A percentile compares a stretch with the other conserved stretches of the same genome.
These are phyloP conservation scores for Astrothelium macrocarpum DNA, from an alignment of 495 filamentous ascomycete genomes.

Conservation along the genomic window DNA sequence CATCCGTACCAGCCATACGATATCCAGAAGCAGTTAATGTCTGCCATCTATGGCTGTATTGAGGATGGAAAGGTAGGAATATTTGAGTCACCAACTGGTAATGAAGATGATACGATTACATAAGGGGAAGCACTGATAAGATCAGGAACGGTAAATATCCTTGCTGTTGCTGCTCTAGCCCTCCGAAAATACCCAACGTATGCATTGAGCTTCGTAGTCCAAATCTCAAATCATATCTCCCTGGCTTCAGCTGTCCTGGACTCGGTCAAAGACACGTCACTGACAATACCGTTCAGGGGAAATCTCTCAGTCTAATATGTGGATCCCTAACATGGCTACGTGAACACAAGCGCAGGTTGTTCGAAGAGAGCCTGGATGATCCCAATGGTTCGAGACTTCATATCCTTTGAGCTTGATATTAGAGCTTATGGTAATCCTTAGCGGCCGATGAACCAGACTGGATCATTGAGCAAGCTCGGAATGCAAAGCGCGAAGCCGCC, in stretches of 20 bases:
- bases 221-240: not conserved
- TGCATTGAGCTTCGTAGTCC: not conserved
- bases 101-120: not conserved
- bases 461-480: slow-evolving; percentile 68
- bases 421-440: slow-evolving; percentile 5
- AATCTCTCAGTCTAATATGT: slow-evolving; percentile 93
- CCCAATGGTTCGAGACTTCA: slow-evolving; percentile 15
- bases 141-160: slow-evolving; percentile 29
- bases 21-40: slow-evolving; percentile 88
- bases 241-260: not conserved
- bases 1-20: slow-evolving; percentile 88
- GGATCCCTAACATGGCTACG: slow-evolving; percentile 88
- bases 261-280: not conserved
- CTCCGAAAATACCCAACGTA: not conserved
- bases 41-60: slow-evolving; percentile 68
- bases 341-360: slow-evolving; percentile 60
- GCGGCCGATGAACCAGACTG: slow-evolving; percentile 77
- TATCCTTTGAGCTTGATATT: not conserved
- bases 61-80: slow-evolving; percentile 76
- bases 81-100: slow-evolving; percentile 86
- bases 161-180: not conserved
- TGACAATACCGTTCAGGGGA: slow-evolving; percentile 49
- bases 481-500: slow-evolving; percentile 57
- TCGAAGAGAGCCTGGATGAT: slow-evolving; percentile 43
- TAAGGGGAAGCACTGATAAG: slow-evolving; percentile 14